Percentiles rank a stretch among this genome's conserved stretches.
Conservation (phyloP, 1,284 basidiomycete species). For the Boletus sp. region DNA sequence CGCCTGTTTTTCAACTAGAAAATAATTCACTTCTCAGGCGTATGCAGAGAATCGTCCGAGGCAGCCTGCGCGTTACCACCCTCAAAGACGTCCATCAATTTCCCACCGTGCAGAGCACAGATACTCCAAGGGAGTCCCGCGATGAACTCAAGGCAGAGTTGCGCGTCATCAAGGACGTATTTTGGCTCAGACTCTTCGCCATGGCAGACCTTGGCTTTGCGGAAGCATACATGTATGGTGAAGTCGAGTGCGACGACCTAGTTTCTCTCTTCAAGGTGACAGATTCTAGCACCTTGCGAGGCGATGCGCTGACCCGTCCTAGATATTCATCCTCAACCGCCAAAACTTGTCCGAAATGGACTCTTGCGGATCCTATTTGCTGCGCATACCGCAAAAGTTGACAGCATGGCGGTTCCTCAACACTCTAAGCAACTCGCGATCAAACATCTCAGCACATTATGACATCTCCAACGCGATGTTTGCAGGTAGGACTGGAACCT, state of each 20-base stretch:
- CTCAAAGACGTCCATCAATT: neutral
- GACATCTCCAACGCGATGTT: slow-evolving; percentile 6
- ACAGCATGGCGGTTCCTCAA: neutral
- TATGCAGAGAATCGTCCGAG: slow-evolving; percentile 1
- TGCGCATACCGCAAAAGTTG: slow-evolving; percentile 1
- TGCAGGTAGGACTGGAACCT: neutral
- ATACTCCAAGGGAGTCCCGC: neutral
- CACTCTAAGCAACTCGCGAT: neutral
- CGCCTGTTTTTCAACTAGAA: neutral
- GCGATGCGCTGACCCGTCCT: neutral
- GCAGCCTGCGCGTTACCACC: neutral
- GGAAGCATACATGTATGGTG: slow-evolving; percentile 71
- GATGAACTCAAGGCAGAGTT: slow-evolving; percentile 40
- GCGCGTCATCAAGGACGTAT: slow-evolving; percentile 53
- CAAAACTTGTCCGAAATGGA: neutral
- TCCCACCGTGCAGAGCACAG: neutral
- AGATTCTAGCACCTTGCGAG: slow-evolving; percentile 13
- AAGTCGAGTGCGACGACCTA: slow-evolving; percentile 64
- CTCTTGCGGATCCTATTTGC: neutral
- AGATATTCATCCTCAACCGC: slow-evolving; percentile 2
- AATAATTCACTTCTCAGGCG: neutral
- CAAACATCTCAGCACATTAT: slow-evolving; percentile 1
- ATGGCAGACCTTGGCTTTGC: slow-evolving; percentile 70
- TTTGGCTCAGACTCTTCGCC: slow-evolving; percentile 62
- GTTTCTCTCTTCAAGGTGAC: slow-evolving; percentile 55